These are phyloP conservation scores for Rhytidiadelphus loreus DNA, from an alignment of 225 moss, liverwort and hornwort genomes.

Conservation along the genomic window DNA sequence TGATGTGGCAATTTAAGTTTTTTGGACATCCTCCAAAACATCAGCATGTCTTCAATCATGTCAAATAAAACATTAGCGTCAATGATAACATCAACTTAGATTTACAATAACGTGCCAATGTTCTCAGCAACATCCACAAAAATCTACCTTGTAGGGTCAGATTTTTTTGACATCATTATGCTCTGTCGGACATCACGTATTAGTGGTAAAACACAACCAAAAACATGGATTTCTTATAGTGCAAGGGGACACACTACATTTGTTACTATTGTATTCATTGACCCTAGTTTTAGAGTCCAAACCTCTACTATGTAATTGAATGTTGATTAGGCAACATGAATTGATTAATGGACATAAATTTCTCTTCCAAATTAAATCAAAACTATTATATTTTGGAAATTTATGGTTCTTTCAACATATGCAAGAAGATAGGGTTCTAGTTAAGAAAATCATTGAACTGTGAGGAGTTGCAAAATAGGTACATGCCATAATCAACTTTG, in stretches of 20 bases:
- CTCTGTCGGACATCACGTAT: too few species aligned
- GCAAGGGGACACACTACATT: neutral
- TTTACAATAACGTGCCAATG: too few species aligned
- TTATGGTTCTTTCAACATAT: neutral
- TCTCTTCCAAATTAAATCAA: neutral
- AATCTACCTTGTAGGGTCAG: too few species aligned
- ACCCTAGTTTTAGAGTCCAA: neutral
- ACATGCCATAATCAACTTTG: neutral
- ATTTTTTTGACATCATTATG: too few species aligned
- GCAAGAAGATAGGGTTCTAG: neutral
- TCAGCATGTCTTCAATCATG: too few species aligned
- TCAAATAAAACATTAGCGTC: too few species aligned
- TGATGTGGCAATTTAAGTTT: too few species aligned
- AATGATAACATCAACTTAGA: too few species aligned
- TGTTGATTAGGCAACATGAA: neutral
- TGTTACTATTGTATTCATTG: neutral
- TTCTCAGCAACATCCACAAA: too few species aligned
- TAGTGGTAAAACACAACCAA: too few species aligned
- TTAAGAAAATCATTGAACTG: neutral
- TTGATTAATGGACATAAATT: neutral
- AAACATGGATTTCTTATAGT: too few species aligned
- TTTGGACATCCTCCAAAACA: too few species aligned
- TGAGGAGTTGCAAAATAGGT: rapidly evolving
- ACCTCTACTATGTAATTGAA: neutral
- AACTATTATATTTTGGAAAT: neutral